Percentiles rank a stretch among this genome's conserved stretches.
These are phyloP conservation scores for Leccinum subrobustum DNA, from an alignment of 1,284 basidiomycete species.

Conservation along the genomic window DNA sequence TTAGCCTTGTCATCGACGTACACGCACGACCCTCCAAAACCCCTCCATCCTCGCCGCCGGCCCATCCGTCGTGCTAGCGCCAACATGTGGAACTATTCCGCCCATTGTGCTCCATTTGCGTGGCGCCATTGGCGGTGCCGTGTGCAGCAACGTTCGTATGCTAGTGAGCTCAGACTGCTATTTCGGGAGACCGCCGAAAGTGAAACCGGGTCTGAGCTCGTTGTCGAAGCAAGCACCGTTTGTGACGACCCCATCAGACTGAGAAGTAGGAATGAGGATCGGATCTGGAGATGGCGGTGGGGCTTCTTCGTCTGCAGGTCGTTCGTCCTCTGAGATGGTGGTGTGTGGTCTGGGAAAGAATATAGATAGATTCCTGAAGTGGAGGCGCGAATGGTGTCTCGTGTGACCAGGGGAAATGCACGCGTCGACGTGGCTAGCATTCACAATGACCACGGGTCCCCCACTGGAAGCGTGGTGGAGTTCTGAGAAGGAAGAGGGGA, in stretches of 20 bases:
- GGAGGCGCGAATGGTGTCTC: no score
- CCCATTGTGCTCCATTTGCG: conserved; percentile 9
- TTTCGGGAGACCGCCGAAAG: conserved; percentile 32
- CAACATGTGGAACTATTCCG: not conserved
- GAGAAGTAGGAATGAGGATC: conserved; percentile 26
- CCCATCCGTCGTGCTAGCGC: conserved; percentile 2
- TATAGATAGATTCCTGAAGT: no score
- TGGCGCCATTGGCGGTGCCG: conserved; percentile 58
- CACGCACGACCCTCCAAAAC: conserved; percentile 64
- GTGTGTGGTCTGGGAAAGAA: no score
- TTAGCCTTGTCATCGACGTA: not conserved
- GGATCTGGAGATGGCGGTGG: conserved; percentile 37
- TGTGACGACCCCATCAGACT: conserved; percentile 21
- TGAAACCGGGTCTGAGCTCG: conserved; percentile 27
- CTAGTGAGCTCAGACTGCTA: conserved; percentile 26
- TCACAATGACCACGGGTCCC: no score
- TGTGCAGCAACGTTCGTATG: conserved; percentile 64
- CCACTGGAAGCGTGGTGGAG: no score
- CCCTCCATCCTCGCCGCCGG: conserved; percentile 54
- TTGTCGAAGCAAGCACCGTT: not conserved
- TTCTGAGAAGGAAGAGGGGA: no score
- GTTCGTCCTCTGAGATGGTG: conserved; percentile 54
- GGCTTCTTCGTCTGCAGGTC: conserved; percentile 42
- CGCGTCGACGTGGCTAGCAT: conserved; percentile 5
- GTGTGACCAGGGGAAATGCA: not conserved